Evolutionary conservation across 2,329 filamentous ascomycete species (phyloP), one percentile per base, ranked within the genome.

Genomic region (Ceratocystis diversiconidia): DNA sequence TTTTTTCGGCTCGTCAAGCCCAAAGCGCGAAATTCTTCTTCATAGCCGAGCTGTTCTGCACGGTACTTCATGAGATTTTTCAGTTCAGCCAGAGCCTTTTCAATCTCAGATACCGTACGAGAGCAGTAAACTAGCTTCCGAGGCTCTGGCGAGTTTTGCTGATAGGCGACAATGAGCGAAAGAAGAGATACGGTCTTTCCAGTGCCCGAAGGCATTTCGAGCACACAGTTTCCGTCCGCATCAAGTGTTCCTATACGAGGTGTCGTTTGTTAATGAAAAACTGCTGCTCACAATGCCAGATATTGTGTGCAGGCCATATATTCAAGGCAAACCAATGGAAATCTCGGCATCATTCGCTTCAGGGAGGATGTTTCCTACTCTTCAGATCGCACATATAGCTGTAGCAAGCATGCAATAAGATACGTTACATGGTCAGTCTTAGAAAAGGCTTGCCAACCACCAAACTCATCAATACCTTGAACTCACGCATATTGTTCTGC

Each of bases 91-190:
- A 99, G 77, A 0, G 95, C 94, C 77, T 99, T 99, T 74, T 99
- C 94, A 72, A 99, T 99, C 78, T 99, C 94, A 46, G 94, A 99
- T 92, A 99, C 99, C 66, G 94, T 99, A 85, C 94, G 91, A 69
- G 94, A 99, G 79, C 94, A 99, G 76, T 99, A 99, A 65, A 99
- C 96, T 63, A 99, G 85, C 76, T 99, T 99, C 65, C 95, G 83
- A 71, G 94, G 90, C 73, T 96, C 90, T 2, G 92, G 90, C 72
- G 92, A 92, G 73, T 92, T 87, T 74, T 94, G 89, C 75, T 99
- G 95, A 72, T 99, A 99, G 52, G 94, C 92, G 66, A 99, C 86
- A 72, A 99, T 99, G 70, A 99, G 83, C 0, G 94, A 96, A 57
- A 99, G 80, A 3, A 99, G 80, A 8, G 94, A 96, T 30, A 99